Conservation (phyloP, 768 basidiomycete genomes). For the Pulveroboletus sp. region DNA sequence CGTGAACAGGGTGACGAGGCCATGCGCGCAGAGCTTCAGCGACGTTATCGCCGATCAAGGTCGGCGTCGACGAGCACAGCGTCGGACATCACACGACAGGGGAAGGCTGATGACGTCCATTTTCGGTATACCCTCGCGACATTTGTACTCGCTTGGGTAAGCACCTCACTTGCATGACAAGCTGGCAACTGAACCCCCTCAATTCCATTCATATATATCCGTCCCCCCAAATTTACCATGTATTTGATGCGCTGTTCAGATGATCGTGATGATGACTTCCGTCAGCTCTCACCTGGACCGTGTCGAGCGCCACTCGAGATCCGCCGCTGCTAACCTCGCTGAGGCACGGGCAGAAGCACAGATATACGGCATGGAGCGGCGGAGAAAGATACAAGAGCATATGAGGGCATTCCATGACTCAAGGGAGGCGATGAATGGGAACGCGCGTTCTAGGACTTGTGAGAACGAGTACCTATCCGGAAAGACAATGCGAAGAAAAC, state of each 20-base stretch:
- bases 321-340: conserved; percentile 53
- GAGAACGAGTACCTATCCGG: too few relatives aligned
- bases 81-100: not conserved
- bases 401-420: conserved; percentile 33
- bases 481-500: not conserved
- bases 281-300: conserved; percentile 32
- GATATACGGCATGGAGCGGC: conserved; percentile 49
- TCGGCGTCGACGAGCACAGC: not conserved
- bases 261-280: not conserved
- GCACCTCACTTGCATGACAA: not conserved
- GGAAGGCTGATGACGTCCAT: not conserved
- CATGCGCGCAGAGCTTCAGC: conserved; percentile 48
- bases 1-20: conserved; percentile 31
- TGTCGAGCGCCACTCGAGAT: conserved; percentile 37
- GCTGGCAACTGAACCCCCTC: not conserved
- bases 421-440: not conserved
- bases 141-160: conserved; percentile 12
- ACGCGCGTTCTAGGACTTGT: not conserved
- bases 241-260: not conserved
- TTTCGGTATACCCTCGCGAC: conserved; percentile 8
- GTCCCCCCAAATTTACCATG: too few relatives aligned
- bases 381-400: conserved; percentile 46
- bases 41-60: conserved; percentile 33
- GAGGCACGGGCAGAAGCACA: conserved; percentile 55
- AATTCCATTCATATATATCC: not conserved